Percentiles rank a stretch among this genome's conserved stretches.
Evolutionary conservation across 1,284 basidiomycete species (phyloP).

Genomic region (Ceraceosorus bombacis): DNA sequence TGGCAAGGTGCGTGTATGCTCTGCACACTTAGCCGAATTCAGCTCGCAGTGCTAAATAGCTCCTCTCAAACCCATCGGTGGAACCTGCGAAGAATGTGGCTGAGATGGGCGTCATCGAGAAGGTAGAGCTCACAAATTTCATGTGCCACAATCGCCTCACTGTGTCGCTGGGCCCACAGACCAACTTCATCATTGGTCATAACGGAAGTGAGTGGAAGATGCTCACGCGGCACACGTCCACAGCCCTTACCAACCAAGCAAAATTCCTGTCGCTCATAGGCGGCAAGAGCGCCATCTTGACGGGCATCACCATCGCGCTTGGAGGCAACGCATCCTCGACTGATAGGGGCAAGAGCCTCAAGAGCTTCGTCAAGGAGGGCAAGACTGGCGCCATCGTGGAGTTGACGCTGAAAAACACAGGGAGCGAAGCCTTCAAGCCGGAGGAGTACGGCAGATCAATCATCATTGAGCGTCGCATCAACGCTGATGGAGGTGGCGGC

Average conservation of each 20-base stretch:
- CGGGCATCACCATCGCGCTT: conserved; percentile 83
- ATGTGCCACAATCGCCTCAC: conserved; percentile 84
- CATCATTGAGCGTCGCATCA: conserved; percentile 72
- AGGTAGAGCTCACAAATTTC: conserved; percentile 80
- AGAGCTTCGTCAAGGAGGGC: conserved; percentile 80
- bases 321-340: conserved; percentile 86
- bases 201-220: conserved; percentile 50
- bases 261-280: conserved; percentile 53
- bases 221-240: not conserved
- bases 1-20: no score
- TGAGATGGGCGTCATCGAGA: conserved; percentile 77
- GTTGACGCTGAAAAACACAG: conserved; percentile 75
- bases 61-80: not conserved
- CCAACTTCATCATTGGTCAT: conserved; percentile 93
- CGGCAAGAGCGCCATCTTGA: conserved; percentile 90
- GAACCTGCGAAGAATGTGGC: conserved; percentile 48
- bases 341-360: conserved; percentile 68
- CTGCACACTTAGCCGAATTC: not conserved
- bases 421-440: conserved; percentile 76
- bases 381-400: conserved; percentile 71
- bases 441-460: conserved; percentile 77
- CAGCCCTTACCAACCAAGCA: conserved; percentile 1
- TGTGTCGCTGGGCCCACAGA: conserved; percentile 73
- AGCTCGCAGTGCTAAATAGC: conserved; percentile 3
- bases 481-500: conserved; percentile 62